Evolutionary conservation across 495 filamentous ascomycete genomes (phyloP).

Genomic region (Letharia lupina): DNA sequence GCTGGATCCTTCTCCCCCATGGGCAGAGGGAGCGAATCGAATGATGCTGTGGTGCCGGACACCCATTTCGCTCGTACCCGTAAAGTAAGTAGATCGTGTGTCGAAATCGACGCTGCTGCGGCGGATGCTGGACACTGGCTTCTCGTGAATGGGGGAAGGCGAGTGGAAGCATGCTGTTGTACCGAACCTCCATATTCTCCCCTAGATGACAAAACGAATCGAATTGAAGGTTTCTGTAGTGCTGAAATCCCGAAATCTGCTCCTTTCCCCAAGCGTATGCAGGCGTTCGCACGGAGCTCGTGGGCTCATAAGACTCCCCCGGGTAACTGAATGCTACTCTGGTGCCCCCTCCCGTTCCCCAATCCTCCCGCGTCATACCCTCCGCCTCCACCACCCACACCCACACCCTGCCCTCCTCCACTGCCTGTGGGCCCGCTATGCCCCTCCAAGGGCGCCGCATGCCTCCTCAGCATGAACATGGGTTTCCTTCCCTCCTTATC

Average conservation of each 20-base stretch:
- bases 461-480: slow-evolving; percentile 95
- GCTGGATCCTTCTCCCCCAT: background rate
- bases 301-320: slow-evolving; percentile 26
- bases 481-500: slow-evolving; percentile 95
- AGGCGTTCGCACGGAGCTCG: background rate
- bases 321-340: slow-evolving; percentile 26
- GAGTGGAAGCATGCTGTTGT: too few species aligned
- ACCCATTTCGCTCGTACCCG: background rate
- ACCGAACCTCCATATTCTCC: too few species aligned
- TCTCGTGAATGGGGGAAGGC: too few species aligned
- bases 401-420: slow-evolving; percentile 5
- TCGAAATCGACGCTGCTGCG: too few species aligned
- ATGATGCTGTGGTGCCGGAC: background rate
- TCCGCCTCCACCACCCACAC: slow-evolving; percentile 7
- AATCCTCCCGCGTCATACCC: slow-evolving; percentile 17
- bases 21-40: background rate
- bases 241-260: background rate
- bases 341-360: slow-evolving; percentile 21
- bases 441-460: slow-evolving; percentile 32
- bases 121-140: too few species aligned
- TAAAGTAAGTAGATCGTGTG: too few species aligned
- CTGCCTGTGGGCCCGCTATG: slow-evolving; percentile 22
- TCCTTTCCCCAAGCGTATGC: background rate
- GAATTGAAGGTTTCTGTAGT: background rate
- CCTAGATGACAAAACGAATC: background rate